Evolutionary conservation across 73 alveolate species (phyloP).

Genomic region (Tetrahymena malaccensis): DNA sequence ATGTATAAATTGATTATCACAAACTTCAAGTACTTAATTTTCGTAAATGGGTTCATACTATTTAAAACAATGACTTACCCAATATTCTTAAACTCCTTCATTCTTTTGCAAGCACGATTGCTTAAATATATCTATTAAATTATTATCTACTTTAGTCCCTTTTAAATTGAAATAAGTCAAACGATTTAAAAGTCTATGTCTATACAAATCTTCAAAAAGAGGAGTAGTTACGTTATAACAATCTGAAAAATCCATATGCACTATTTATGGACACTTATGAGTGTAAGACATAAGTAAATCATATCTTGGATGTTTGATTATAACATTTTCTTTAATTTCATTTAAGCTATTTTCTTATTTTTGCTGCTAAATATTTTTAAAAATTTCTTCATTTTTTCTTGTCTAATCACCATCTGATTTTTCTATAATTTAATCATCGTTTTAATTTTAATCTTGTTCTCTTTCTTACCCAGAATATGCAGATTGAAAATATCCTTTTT

Average conservation of each 20-base stretch:
- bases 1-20: not conserved
- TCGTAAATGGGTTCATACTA: not conserved
- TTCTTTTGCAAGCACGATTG: not conserved
- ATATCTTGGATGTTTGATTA: not conserved
- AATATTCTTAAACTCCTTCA: not conserved
- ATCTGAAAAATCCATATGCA: not conserved
- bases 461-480: not conserved
- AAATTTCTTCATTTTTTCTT: not conserved
- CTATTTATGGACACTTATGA: not conserved
- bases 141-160: not conserved
- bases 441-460: not conserved
- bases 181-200: not conserved
- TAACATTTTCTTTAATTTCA: too few species aligned
- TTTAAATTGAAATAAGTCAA: not conserved
- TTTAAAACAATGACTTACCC: not conserved
- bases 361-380: not conserved
- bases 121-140: not conserved
- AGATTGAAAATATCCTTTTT: not conserved
- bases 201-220: not conserved
- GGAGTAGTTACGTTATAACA: not conserved
- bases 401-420: not conserved
- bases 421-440: not conserved
- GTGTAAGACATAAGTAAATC: not conserved
- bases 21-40: not conserved
- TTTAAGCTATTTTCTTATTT: not conserved